phyloP scores from a whole-genome alignment of 164 flowering plant genomes.

The Kalanchoe fedtschenkoi region DNA sequence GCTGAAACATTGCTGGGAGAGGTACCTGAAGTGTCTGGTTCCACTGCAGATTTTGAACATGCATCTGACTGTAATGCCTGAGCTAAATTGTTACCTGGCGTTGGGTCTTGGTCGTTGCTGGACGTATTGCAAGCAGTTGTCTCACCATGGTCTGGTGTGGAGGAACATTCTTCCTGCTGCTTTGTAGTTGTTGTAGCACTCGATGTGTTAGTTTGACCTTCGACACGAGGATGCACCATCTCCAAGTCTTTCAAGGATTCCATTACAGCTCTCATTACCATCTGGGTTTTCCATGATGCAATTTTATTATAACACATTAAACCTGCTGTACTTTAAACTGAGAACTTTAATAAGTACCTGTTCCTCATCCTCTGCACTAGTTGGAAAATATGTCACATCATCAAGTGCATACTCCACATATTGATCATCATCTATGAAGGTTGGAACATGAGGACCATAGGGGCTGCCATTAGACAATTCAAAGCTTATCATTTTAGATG shows the following conservation, averaged over 20 bases:
- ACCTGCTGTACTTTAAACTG: not conserved
- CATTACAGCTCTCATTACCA: conserved; percentile 79
- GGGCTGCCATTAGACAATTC: conserved; percentile 63
- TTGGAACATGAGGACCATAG: conserved; percentile 49
- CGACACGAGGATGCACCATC: conserved; percentile 26
- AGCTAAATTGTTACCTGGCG: conserved; percentile 13
- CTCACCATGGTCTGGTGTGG: conserved; percentile 12
- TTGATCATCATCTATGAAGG: conserved; percentile 54
- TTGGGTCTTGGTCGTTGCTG: conserved; percentile 8
- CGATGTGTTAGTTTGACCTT: conserved; percentile 11
- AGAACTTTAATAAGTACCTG: conserved; percentile 31
- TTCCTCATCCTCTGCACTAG: conserved; percentile 79
- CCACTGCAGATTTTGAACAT: conserved; percentile 7
- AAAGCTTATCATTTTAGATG: conserved; percentile 71
- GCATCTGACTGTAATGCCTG: conserved; percentile 5
- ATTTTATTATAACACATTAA: not conserved
- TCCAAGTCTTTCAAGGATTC: conserved; percentile 69
- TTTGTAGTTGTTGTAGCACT: conserved; percentile 18
- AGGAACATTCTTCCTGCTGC: conserved; percentile 20
- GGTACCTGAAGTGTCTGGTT: conserved; percentile 12
- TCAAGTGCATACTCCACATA: conserved; percentile 74
- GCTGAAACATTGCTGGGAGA: conserved; percentile 22
- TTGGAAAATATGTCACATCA: conserved; percentile 55
- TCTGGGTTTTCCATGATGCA: conserved; percentile 29
- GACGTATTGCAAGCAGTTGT: conserved; percentile 15